These are phyloP conservation scores for Cenchrus purpureus DNA, from an alignment of 176 grass and related monocot genomes.

Conservation along the genomic window DNA sequence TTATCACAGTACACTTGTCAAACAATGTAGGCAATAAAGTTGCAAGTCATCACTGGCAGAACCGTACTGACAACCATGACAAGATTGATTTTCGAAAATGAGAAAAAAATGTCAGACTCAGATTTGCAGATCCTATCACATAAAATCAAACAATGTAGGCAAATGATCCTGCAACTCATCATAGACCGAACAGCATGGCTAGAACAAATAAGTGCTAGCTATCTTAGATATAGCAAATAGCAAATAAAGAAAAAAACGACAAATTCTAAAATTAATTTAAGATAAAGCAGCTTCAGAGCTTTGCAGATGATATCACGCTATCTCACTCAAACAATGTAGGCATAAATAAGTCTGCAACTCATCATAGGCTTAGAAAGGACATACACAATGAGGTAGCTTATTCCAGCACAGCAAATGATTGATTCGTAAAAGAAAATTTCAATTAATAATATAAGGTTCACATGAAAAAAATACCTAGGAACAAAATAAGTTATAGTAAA, in stretches of 20 bases:
- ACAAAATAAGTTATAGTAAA: not conserved
- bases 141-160: conserved; percentile 54
- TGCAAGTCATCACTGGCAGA: conserved; percentile 48
- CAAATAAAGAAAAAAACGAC: too few species aligned
- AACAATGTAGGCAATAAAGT: conserved; percentile 50
- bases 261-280: too few species aligned
- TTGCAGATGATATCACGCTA: conserved; percentile 26
- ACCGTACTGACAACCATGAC: not conserved
- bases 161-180: conserved; percentile 56
- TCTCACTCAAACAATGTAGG: conserved; percentile 54
- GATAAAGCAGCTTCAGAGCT: conserved; percentile 8
- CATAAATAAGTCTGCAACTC: conserved; percentile 52
- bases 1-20: conserved; percentile 36
- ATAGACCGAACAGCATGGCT: not conserved
- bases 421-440: conserved; percentile 5
- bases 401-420: not conserved
- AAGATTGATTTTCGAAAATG: not conserved
- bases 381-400: not conserved
- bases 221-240: too few species aligned
- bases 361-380: not conserved
- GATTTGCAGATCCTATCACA: conserved; percentile 36
- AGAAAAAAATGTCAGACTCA: conserved; percentile 1
- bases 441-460: not conserved
- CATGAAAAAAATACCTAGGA: not conserved
- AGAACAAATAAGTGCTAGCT: not conserved